A percentile compares a stretch with the other conserved stretches of the same genome.
Evolutionary conservation across 129 eudicot genomes (phyloP).

Genomic region (Lactuca sativa): DNA sequence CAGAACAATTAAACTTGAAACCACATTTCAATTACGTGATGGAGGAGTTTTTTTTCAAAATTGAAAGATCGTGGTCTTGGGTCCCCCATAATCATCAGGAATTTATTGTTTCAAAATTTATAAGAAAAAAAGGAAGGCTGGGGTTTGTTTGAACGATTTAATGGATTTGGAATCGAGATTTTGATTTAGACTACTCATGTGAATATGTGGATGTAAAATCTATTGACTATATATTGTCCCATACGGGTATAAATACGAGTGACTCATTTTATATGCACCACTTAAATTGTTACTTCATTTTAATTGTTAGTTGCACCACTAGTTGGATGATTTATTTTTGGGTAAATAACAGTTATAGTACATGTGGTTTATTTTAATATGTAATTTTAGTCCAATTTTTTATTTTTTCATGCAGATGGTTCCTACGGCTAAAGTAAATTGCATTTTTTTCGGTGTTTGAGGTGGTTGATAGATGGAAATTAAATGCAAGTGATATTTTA

Average conservation of each 20-base stretch:
- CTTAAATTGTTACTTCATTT: not conserved
- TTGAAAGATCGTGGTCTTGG: slow-evolving; percentile 30
- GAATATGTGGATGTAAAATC: slow-evolving; percentile 21
- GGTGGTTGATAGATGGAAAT: too few relatives aligned
- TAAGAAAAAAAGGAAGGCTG: slow-evolving; percentile 28
- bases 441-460: too few relatives aligned
- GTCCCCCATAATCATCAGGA: slow-evolving; percentile 35
- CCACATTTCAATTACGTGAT: slow-evolving; percentile 6
- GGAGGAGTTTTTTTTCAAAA: slow-evolving; percentile 1
- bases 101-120: slow-evolving; percentile 30
- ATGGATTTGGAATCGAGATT: slow-evolving; percentile 14
- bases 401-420: too few relatives aligned
- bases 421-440: too few relatives aligned
- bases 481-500: too few relatives aligned
- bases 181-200: slow-evolving; percentile 33
- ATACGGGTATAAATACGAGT: not conserved
- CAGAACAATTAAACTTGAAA: too few relatives aligned
- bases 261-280: not conserved
- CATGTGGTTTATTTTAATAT: too few relatives aligned
- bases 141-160: slow-evolving; percentile 26
- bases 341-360: too few relatives aligned
- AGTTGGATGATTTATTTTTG: too few relatives aligned
- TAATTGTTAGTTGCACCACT: too few relatives aligned
- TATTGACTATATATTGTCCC: slow-evolving; percentile 18
- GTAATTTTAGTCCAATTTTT: too few relatives aligned